These are phyloP conservation scores for Melanogaster broomeanus DNA, from an alignment of 768 basidiomycete genomes.

Conservation along the genomic window DNA sequence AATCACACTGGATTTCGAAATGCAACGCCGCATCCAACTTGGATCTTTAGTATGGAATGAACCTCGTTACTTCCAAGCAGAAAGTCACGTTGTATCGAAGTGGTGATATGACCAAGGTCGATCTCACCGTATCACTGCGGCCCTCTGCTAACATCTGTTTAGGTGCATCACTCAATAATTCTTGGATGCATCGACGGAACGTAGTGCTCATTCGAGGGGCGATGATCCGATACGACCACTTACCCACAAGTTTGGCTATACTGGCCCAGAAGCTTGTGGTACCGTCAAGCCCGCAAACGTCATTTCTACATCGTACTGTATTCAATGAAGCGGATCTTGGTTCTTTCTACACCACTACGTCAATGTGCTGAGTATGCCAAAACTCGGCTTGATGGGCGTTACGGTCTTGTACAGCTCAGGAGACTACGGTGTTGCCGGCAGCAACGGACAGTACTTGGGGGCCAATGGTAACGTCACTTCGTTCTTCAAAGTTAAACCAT, in stretches of 20 bases:
- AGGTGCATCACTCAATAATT: slow-evolving; percentile 52
- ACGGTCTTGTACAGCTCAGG: slow-evolving; percentile 45
- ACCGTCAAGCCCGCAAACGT: slow-evolving; percentile 35
- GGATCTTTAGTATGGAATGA: slow-evolving; percentile 58
- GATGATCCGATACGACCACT: slow-evolving; percentile 40
- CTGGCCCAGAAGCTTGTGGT: slow-evolving; percentile 28
- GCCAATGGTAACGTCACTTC: slow-evolving; percentile 16
- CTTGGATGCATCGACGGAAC: slow-evolving; percentile 47
- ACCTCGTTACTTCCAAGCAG: slow-evolving; percentile 42
- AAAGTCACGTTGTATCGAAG: slow-evolving; percentile 45
- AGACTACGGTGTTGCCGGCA: slow-evolving; percentile 42
- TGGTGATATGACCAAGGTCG: slow-evolving; percentile 44
- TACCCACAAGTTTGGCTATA: slow-evolving; percentile 38
- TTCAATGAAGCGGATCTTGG: slow-evolving; percentile 36
- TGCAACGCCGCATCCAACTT: slow-evolving; percentile 58
- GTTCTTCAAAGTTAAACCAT: not conserved
- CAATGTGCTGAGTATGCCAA: slow-evolving; percentile 46
- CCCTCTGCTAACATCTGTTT: not conserved
- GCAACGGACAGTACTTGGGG: slow-evolving; percentile 30
- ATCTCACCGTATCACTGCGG: not conserved
- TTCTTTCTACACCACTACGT: slow-evolving; percentile 35
- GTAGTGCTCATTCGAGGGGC: slow-evolving; percentile 46
- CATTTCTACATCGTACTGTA: slow-evolving; percentile 40
- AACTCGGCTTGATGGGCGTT: slow-evolving; percentile 38
- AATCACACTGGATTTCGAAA: slow-evolving; percentile 39